phyloP scores from a whole-genome alignment of 257 asterid genomes.

The Ligustrum vulgare region DNA sequence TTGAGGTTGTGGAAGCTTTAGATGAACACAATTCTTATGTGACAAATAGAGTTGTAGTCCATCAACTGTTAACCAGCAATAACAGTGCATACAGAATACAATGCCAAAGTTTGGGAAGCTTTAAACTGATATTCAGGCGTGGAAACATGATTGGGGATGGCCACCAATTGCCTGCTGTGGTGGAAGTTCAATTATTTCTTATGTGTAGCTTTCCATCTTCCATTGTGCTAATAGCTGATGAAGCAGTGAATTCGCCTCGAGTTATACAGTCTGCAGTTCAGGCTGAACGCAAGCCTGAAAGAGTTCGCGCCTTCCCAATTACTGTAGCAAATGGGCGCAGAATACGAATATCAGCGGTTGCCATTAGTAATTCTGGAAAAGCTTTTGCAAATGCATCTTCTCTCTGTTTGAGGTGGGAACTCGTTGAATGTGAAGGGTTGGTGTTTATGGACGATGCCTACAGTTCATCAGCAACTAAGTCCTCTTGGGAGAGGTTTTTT shows the following conservation, averaged over 20 bases:
- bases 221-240: slow-evolving; percentile 71
- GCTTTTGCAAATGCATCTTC: slow-evolving; percentile 89
- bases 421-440: slow-evolving; percentile 62
- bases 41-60: slow-evolving; percentile 34
- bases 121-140: slow-evolving; percentile 62
- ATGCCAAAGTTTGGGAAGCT: slow-evolving; percentile 66
- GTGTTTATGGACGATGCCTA: slow-evolving; percentile 52
- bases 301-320: slow-evolving; percentile 62
- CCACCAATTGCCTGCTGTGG: slow-evolving; percentile 70
- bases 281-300: slow-evolving; percentile 61
- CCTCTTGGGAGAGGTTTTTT: slow-evolving; percentile 85
- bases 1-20: slow-evolving; percentile 55
- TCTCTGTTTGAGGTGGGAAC: slow-evolving; percentile 71
- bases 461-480: slow-evolving; percentile 38
- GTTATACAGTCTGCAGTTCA: slow-evolving; percentile 58
- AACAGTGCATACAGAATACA: slow-evolving; percentile 67
- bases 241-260: slow-evolving; percentile 55
- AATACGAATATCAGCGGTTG: slow-evolving; percentile 77
- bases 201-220: slow-evolving; percentile 70
- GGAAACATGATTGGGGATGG: slow-evolving; percentile 79
- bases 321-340: slow-evolving; percentile 86
- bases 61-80: slow-evolving; percentile 39
- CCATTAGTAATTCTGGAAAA: slow-evolving; percentile 66
- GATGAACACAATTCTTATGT: slow-evolving; percentile 35
- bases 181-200: slow-evolving; percentile 67